These are phyloP conservation scores for Penicillium waksmanii DNA, from an alignment of 495 filamentous ascomycete genomes.

Conservation along the genomic window DNA sequence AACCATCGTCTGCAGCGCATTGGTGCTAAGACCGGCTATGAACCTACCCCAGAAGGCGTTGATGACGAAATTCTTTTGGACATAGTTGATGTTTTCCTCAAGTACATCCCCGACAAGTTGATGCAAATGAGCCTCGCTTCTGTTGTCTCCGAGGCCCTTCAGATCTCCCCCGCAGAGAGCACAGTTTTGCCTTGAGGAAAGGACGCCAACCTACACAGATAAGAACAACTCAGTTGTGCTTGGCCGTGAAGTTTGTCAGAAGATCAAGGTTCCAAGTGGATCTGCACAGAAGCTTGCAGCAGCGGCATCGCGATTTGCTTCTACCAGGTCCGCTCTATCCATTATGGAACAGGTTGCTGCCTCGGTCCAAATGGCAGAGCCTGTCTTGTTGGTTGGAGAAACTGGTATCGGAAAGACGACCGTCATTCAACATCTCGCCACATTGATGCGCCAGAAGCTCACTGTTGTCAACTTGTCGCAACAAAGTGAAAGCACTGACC, in stretches of 20 bases:
- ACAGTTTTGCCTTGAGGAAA: conserved; percentile 66
- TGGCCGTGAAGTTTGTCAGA: conserved; percentile 63
- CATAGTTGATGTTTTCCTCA: conserved; percentile 84
- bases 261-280: conserved; percentile 45
- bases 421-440: conserved; percentile 88
- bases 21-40: conserved; percentile 69
- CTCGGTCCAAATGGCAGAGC: conserved; percentile 80
- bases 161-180: conserved; percentile 79
- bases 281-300: conserved; percentile 38
- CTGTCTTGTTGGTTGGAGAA: conserved; percentile 91
- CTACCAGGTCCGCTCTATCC: conserved; percentile 46
- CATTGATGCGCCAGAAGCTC: conserved; percentile 77
- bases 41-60: conserved; percentile 70
- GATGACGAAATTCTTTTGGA: conserved; percentile 90
- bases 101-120: conserved; percentile 68
- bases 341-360: conserved; percentile 82
- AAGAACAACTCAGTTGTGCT: conserved; percentile 61
- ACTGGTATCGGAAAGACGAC: conserved; percentile 98
- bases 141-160: conserved; percentile 79
- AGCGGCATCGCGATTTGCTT: conserved; percentile 47
- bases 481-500: conserved; percentile 92
- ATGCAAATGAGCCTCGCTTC: conserved; percentile 63
- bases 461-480: conserved; percentile 94
- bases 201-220: conserved; percentile 67
- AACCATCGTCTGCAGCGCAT: conserved; percentile 59